Evolutionary conservation across 352 stramenopile genomes (phyloP).

Genomic region (Phytophthora aleatoria): DNA sequence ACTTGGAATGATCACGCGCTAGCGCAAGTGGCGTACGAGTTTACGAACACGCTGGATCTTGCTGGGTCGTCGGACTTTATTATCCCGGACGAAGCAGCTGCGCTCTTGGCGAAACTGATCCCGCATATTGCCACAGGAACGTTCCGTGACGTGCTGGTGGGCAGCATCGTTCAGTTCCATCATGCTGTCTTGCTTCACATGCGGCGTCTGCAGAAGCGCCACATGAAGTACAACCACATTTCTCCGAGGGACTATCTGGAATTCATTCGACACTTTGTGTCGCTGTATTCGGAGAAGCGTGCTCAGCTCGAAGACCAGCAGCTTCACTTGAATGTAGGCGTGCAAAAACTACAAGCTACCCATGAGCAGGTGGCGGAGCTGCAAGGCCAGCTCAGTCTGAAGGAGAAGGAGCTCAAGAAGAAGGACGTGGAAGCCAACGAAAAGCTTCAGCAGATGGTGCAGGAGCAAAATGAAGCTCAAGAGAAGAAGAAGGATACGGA

Average conservation of each 20-base stretch:
- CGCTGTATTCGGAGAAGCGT: constrained; percentile 92
- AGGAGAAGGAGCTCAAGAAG: constrained; percentile 95
- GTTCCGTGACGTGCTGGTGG: constrained; percentile 83
- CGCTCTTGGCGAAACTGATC: constrained; percentile 60
- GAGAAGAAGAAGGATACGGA: constrained; percentile 97
- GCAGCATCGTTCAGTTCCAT: constrained; percentile 89
- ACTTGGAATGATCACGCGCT: constrained; percentile 98
- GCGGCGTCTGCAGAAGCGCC: constrained; percentile 84
- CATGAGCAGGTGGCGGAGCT: constrained; percentile 96
- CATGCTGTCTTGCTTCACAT: constrained; percentile 86
- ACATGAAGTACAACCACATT: constrained; percentile 90
- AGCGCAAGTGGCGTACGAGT: constrained; percentile 98
- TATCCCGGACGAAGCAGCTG: constrained; percentile 50
- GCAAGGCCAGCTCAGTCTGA: constrained; percentile 91
- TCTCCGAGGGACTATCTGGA: constrained; percentile 93
- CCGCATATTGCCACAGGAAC: constrained; percentile 70
- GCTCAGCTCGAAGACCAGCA: constrained; percentile 95
- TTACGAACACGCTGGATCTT: constrained; percentile 96
- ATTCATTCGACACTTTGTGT: constrained; percentile 92
- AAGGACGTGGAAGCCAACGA: constrained; percentile 98
- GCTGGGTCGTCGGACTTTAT: constrained; percentile 85
- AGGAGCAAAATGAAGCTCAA: constrained; percentile 98
- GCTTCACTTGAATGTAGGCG: constrained; percentile 98
- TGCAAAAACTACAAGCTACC: constrained; percentile 98
- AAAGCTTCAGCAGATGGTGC: constrained; percentile 99